Evolutionary conservation across 2,329 filamentous ascomycete species (phyloP), one percentile per base, ranked within the genome.

Genomic region (Lachnellula cervina): DNA sequence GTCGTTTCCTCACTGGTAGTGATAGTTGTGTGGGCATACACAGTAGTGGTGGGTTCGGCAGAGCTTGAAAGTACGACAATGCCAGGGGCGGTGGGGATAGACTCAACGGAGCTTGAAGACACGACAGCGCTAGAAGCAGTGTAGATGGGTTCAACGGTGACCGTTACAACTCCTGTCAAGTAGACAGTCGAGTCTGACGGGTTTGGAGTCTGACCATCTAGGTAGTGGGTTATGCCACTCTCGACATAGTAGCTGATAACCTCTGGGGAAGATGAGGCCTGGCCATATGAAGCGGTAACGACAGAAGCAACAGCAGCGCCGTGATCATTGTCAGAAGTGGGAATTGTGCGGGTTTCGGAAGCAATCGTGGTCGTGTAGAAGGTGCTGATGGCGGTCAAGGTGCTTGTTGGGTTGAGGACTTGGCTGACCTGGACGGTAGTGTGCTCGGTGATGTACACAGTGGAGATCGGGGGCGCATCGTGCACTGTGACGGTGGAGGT

Each of bases 141-240:
- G 40, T 17, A 7, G 13, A 53, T 61, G 9, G 51, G 34, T n/a
- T 62, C 25, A 19, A 67, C 55, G 11, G 62, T 68, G 35, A 68
- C 49, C 28, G 53, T 58, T 4, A 54, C 44, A 17, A 58, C 53
- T 13, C 51, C 63, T 4, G 63, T 63, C 19, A 56, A 17, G n/a
- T 60, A 54, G 9, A 62, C 59, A 28, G 58, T 57, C 0, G 60
- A 60, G 9, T 57, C 45, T 16, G 49, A 49, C 1, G 62, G 21
- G 35, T 43, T 38, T 19, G 65, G 64, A 28, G 60, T 58, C 13
- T 61, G 53, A 17, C 63, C 64, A 58, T 62, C 60, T 17, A 64
- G 46, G 63, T 60, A 66, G n/a, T 57, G 49, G 4, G 62, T 66
- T 8, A 47, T 57, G n/a, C 52, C 56, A 51, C 49, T 55, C 48